Evolutionary conservation across 495 filamentous ascomycete genomes (phyloP), one percentile per base, ranked within the genome.

Genomic region (Penicillium crystallinum): DNA sequence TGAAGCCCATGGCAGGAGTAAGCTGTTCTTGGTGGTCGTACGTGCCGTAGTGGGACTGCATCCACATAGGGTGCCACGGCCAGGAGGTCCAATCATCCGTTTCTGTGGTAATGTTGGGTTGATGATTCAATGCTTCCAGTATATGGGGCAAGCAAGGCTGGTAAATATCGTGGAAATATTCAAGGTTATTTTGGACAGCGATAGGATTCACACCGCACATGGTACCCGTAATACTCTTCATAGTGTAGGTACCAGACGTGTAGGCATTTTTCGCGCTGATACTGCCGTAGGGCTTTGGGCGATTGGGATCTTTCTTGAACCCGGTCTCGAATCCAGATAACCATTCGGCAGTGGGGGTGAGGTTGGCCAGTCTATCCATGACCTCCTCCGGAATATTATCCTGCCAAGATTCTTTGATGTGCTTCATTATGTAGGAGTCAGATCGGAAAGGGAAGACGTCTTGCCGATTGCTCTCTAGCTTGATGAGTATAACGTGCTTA

Each of bases 171-270:
- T 67, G 55, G 33, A 52, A 40, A 21, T 66, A 64, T 49, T 73
- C 70, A 21, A 57, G 56, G 34, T 66, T 61, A 42, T 66, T 66
- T 33, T 70, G 63, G 17, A 64, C 68, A 37, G 63, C 61, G 9
- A 73, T 56, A 1, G 70, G 69, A 53, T 64, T 65, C 34, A 76
- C 65, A 7, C 75, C 75, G 39, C 76, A 79, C 25, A 77, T 56
- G 14, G 69, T 74, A 2, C 73, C 75, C 3, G 69, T 57, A 6
- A 77, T 38, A 51, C 70, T 75, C 54, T 79, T 79, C 22, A 78
- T 56, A 2, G 76, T 77, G 49, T 75, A 77, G 10, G 73, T 77
- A n/a, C 72, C 71, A 6, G 72, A 68, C 14, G 74, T 77, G 30
- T 68, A 62, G 14, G 65, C 75, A 11, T 73, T 72, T 17, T 63